phyloP scores from a whole-genome alignment of 2,329 filamentous ascomycete species.

The Diaporthe amygdali region DNA sequence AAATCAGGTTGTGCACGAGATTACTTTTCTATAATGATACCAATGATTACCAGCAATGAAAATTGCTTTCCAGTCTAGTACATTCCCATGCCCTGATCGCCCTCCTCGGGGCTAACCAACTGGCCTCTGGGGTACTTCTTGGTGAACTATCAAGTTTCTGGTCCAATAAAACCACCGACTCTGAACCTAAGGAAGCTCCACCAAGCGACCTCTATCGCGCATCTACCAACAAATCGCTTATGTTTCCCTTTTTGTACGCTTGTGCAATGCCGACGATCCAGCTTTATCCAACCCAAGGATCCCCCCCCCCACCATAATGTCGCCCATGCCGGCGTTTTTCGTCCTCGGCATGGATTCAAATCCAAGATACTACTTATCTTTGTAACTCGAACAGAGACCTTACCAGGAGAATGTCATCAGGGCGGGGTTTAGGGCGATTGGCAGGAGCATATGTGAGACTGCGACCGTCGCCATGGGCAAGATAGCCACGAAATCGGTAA shows the following conservation, averaged over 20 bases:
- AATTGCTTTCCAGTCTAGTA: no score
- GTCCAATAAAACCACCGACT: no score
- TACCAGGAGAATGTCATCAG: conserved; percentile 83
- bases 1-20: no score
- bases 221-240: background rate
- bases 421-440: conserved; percentile 77
- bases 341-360: background rate
- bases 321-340: no score
- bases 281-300: background rate
- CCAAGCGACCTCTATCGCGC: no score
- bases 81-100: no score
- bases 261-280: no score
- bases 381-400: background rate
- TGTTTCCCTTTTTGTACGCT: background rate
- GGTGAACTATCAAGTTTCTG: background rate
- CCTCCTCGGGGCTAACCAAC: background rate
- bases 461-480: conserved; percentile 77
- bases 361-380: background rate
- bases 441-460: conserved; percentile 71
- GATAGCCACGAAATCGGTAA: conserved; percentile 76
- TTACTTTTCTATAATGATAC: no score
- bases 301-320: background rate
- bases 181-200: no score
- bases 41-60: no score
- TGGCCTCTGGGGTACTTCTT: background rate